Base-by-base conservation (phyloP, 208 protist species). In the Leishmania tropica region DNA sequence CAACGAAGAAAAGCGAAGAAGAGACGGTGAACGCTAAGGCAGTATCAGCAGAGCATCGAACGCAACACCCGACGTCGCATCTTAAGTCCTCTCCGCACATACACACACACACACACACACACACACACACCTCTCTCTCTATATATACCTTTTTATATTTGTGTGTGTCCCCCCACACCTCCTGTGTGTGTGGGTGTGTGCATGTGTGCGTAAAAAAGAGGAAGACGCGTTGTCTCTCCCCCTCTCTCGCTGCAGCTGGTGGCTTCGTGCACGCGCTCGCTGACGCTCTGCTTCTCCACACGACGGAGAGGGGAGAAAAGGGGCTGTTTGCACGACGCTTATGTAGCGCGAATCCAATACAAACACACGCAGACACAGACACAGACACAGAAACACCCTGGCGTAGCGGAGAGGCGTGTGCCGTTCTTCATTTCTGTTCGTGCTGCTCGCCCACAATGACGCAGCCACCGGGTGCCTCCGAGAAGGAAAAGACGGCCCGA, bases 401-500 rank as follows among this genome's bases (percentile, higher is more conserved):
- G 45, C 35, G 1, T 62, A 73, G 62, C 62, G 31, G 62, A 68
- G 62, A 40, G 31, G 13, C 17, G 10, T 21, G 62, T 62, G 56
- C 1, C 24, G 6, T 11, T 62, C 24, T 31, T 0, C 62, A 35
- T 17, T 21, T 54, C 47, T 28, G 11, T 1, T 28, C 35, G 17
- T 62, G 48, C 21, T 56, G 47, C 73, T 60, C 73, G n/a, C 40
- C 15, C 58, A 54, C 31, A 79, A 51, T 79, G 53, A 51, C 82
- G 19, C 68, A 81, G 13, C 24, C 64, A 28, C 73, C 82, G 42
- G 72, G 71, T 11, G 62, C 77, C 47, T 81, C 82, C 7, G 82
- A 85, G 40, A 85, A 86, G 75, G 78, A 80, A 42, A 84, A 81
- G 82, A 88, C 80, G 62, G 78, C 76, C 6, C 78, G 60, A 8